Conservation (phyloP, 2,329 filamentous ascomycete species). For the Aureobasidium sp. region DNA sequence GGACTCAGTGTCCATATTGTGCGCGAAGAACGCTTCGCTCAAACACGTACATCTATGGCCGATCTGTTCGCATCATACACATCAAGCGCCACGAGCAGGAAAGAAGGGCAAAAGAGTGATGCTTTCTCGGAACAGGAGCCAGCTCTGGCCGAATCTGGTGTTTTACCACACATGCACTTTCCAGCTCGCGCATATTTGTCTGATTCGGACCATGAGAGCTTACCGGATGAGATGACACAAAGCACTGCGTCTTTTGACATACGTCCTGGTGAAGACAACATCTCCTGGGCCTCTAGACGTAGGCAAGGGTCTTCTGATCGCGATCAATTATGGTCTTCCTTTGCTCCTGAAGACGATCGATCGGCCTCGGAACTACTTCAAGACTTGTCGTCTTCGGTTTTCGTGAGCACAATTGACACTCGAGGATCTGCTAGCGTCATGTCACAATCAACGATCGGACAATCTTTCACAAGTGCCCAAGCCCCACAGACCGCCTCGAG, state of each 20-base stretch:
- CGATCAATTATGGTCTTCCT: conserved; percentile 10
- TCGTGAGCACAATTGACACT: conserved; percentile 1
- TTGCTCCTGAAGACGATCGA: background rate
- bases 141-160: conserved; percentile 1
- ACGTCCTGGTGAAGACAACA: conserved; percentile 29
- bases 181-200: background rate
- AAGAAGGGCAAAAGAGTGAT: background rate
- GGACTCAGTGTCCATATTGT: background rate
- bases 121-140: background rate
- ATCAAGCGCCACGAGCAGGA: background rate
- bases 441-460: background rate
- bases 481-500: background rate
- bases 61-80: background rate
- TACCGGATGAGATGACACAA: background rate
- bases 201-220: background rate
- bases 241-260: conserved; percentile 23
- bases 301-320: conserved; percentile 18
- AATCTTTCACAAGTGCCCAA: conserved; percentile 1
- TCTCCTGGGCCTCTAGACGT: conserved; percentile 28
- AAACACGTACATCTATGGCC: background rate
- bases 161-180: background rate
- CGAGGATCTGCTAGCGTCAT: background rate
- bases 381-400: conserved; percentile 3
- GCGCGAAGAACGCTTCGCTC: background rate
- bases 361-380: background rate